phyloP scores from a whole-genome alignment of 2,329 filamentous ascomycete genomes.

The Calonectria multiphialidica region DNA sequence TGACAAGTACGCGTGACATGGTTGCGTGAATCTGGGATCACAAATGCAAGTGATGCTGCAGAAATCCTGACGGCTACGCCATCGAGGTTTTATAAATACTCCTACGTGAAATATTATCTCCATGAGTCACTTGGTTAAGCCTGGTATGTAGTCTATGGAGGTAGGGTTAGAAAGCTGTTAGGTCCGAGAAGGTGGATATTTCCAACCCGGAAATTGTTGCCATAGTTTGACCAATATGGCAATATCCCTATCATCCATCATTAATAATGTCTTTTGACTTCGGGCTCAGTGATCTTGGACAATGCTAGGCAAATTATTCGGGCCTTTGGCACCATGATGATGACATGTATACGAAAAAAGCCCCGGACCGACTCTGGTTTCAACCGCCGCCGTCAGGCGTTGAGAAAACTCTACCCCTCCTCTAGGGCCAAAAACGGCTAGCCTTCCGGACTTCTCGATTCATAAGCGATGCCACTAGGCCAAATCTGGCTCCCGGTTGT shows the following conservation, averaged over 20 bases:
- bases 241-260: too few species aligned
- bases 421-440: not conserved
- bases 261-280: too few species aligned
- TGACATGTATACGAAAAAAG: too few species aligned
- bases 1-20: not conserved
- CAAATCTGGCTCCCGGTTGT: not conserved
- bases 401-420: not conserved
- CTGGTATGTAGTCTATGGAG: not conserved
- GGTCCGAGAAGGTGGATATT: not conserved
- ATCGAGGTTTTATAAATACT: not conserved
- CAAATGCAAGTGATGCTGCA: not conserved
- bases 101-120: too few species aligned
- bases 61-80: too few species aligned
- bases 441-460: not conserved
- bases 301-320: too few species aligned
- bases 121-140: not conserved
- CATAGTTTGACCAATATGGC: too few species aligned
- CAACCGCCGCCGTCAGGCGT: too few species aligned
- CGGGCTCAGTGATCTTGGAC: too few species aligned
- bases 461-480: not conserved
- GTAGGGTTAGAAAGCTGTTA: not conserved
- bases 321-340: too few species aligned
- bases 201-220: not conserved
- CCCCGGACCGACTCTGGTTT: not conserved
- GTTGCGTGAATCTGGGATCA: not conserved